Base-by-base conservation (phyloP, 202 grass and related monocot species). In the Setaria italica region DNA sequence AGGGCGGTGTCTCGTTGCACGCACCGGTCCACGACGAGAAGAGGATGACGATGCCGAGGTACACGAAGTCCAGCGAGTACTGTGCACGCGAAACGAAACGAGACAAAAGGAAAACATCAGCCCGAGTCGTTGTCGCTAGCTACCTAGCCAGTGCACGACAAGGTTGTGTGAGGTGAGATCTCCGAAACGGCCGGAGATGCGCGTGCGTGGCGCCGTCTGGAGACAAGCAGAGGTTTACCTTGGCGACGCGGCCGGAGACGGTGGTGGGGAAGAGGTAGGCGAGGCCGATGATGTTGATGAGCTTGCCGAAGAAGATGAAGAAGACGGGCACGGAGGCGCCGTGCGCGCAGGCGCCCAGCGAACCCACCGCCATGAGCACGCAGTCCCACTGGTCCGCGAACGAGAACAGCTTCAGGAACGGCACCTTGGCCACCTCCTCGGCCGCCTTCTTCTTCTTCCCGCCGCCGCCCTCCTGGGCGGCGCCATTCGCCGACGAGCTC, bases 271-370 rank as follows among this genome's bases (percentile, higher is more conserved):
- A 99, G 84, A 99, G 90, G 82, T 92, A 92, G 41, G 96, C 96
- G 81, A 99, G 33, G 46, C 96, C 96, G 86, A 99, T 96, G 85
- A 99, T 90, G 86, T 99, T 99, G 80, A 99, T 99, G 91, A 99
- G 96, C 82, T 99, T 99, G 82, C 96, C 96, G 86, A 99, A 99
- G 88, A 94, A 99, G 72, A 99, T 96, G 91, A 99, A 99, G 93
- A 99, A 99, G 88, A 99, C 91, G 19, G 96, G 96, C 25, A 99
- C 96, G 53, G 96, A 99, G 56, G 96, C 96, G 70, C 96, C 96
- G 69, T 99, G 96, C 32, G 81, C 93, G 83, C 96, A 99, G 9
- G 96, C 96, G 67, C 96, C 96, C 29, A 96, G 81, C 2, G 96
- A 94, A 0, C 96, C 96, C 46, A 94, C 45, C 68, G 90, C 82